phyloP scores from a whole-genome alignment of 176 grass and related monocot species.

The Carex myosuroides region DNA sequence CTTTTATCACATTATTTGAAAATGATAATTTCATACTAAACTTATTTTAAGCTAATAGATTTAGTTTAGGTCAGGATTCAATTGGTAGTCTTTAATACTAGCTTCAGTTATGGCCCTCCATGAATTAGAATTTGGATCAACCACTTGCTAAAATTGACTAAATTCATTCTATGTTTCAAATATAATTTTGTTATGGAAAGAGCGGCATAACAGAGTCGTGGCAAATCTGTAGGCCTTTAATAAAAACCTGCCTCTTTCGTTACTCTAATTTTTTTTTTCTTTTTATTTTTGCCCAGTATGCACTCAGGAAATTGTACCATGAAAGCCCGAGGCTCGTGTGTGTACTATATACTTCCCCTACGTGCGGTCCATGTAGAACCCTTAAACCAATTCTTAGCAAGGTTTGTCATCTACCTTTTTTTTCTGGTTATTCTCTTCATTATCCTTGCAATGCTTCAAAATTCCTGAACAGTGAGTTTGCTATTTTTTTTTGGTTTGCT shows the following conservation, averaged over 20 bases:
- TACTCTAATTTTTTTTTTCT: background rate
- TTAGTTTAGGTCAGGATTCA: background rate
- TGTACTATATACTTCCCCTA: slow-evolving; percentile 93
- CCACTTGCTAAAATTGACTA: background rate
- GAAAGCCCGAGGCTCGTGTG: slow-evolving; percentile 79
- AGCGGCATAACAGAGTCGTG: slow-evolving; percentile 4
- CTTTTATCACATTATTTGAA: background rate
- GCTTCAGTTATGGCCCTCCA: background rate
- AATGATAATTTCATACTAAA: background rate
- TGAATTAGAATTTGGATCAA: background rate
- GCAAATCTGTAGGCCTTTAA: background rate
- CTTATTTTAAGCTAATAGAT: no score
- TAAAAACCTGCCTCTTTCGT: background rate
- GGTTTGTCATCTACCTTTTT: slow-evolving; percentile 44
- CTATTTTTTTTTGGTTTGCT: slow-evolving; percentile 7
- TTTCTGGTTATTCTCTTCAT: slow-evolving; percentile 15
- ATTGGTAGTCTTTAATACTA: background rate
- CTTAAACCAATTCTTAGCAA: slow-evolving; percentile 97
- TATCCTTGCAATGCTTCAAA: background rate
- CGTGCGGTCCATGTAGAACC: slow-evolving; percentile 97
- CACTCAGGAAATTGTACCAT: slow-evolving; percentile 92
- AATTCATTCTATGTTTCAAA: background rate
- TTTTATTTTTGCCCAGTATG: slow-evolving; percentile 55
- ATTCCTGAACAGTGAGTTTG: background rate
- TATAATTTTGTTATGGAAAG: slow-evolving; percentile 24